Evolutionary conservation across 2,329 filamentous ascomycete genomes (phyloP).

Genomic region (Fusarium circinatum): DNA sequence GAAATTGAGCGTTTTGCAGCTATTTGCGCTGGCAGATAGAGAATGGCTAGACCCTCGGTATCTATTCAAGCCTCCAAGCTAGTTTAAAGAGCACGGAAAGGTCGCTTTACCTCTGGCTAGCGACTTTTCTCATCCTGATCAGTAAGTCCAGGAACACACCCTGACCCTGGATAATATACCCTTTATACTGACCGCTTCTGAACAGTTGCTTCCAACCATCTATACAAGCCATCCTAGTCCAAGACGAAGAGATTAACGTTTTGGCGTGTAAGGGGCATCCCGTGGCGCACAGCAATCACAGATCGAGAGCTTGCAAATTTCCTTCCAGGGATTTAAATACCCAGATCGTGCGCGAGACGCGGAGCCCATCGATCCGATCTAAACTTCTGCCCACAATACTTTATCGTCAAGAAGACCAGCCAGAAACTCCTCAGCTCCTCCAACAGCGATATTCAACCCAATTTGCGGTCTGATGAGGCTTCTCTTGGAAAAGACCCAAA

Average conservation of each 20-base stretch:
- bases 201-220: constrained; percentile 16
- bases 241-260: constrained; percentile 1
- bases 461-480: neutral
- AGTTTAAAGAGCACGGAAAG: neutral
- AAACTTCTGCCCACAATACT: neutral
- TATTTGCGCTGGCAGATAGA: constrained; percentile 25
- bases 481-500: no score
- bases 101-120: constrained; percentile 10
- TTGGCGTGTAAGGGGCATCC: constrained; percentile 5
- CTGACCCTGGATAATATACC: neutral
- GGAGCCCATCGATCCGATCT: neutral
- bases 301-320: no score
- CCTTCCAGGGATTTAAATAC: neutral
- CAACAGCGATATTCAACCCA: neutral
- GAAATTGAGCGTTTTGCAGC: constrained; percentile 3
- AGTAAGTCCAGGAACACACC: neutral
- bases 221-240: constrained; percentile 1
- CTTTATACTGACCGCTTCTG: neutral
- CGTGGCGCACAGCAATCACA: no score
- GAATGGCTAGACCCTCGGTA: neutral
- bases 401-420: neutral
- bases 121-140: constrained; percentile 9
- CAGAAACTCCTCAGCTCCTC: neutral
- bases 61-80: neutral
- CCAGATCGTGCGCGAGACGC: constrained; percentile 5